Percentiles rank a stretch among this genome's conserved stretches.
phyloP scores from a whole-genome alignment of 1,284 basidiomycete genomes.

The Ganoderma boninense region DNA sequence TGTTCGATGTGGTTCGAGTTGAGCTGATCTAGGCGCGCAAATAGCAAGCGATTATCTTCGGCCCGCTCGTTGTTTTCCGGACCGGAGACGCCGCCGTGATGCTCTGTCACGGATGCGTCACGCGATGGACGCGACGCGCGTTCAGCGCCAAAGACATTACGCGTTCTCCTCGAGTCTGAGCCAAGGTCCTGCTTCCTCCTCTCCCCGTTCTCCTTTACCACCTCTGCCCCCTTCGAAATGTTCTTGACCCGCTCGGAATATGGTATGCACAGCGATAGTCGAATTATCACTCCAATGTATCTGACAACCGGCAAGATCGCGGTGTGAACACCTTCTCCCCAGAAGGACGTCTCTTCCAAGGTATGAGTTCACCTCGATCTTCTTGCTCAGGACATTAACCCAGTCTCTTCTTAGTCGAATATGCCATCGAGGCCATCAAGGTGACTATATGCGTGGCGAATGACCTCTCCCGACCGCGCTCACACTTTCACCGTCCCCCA shows the following conservation, averaged over 20 bases:
- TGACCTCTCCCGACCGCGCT: not conserved
- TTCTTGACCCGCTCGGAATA: constrained; percentile 95
- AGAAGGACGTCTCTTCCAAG: constrained; percentile 94
- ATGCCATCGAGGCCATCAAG: constrained; percentile 99
- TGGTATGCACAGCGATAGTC: constrained; percentile 53
- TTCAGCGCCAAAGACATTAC: constrained; percentile 30
- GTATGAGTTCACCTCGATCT: constrained; percentile 47
- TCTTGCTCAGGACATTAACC: not conserved
- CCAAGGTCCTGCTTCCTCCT: constrained; percentile 20
- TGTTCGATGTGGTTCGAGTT: not conserved
- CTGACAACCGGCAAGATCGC: constrained; percentile 68
- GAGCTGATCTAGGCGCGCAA: constrained; percentile 12
- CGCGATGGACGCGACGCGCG: constrained; percentile 37
- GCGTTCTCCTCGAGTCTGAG: constrained; percentile 27
- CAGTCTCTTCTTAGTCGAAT: constrained; percentile 77
- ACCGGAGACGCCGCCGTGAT: not conserved
- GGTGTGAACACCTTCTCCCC: constrained; percentile 99
- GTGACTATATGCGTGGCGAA: constrained; percentile 49
- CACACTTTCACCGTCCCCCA: constrained; percentile 46
- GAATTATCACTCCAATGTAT: not conserved
- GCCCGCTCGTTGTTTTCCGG: not conserved
- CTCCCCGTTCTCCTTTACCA: not conserved
- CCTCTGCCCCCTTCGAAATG: constrained; percentile 53
- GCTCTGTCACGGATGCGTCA: constrained; percentile 12
- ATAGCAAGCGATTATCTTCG: constrained; percentile 1